Evolutionary conservation across 2,329 filamentous ascomycete species (phyloP).

Genomic region (Stachybotrys chartarum): DNA sequence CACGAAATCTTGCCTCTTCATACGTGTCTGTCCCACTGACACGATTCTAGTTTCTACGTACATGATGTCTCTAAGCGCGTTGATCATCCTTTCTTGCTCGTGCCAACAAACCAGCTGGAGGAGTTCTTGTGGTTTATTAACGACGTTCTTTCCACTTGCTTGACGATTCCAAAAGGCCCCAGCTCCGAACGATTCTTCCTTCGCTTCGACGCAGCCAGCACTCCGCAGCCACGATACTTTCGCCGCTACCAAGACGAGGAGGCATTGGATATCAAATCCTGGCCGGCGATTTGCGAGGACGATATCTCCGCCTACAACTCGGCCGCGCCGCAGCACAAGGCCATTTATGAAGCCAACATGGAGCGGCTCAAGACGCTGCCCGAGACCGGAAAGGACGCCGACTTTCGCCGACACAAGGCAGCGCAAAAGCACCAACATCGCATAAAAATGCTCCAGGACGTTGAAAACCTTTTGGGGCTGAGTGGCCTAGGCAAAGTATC

Average conservation of each 20-base stretch:
- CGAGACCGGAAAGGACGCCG: constrained; percentile 12
- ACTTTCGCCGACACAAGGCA: constrained; percentile 29
- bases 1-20: not conserved
- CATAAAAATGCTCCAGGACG: constrained; percentile 52
- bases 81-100: constrained; percentile 54
- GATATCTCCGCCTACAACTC: constrained; percentile 25
- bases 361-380: constrained; percentile 26
- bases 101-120: constrained; percentile 60
- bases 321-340: constrained; percentile 6
- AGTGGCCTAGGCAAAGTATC: constrained; percentile 6
- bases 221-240: constrained; percentile 61
- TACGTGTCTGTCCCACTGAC: not conserved
- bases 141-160: constrained; percentile 38
- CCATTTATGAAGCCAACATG: constrained; percentile 12
- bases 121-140: constrained; percentile 61
- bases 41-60: constrained; percentile 54
- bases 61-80: constrained; percentile 39
- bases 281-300: constrained; percentile 25
- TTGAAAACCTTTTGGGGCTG: constrained; percentile 66
- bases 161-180: constrained; percentile 50
- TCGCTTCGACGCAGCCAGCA: constrained; percentile 52
- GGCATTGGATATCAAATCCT: constrained; percentile 18
- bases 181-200: constrained; percentile 50
- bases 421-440: constrained; percentile 41
- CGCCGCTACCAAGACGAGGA: constrained; percentile 44